Evolutionary conservation across 2,329 filamentous ascomycete species (phyloP), one percentile per base, ranked within the genome.

Genomic region (Ustilaginoidea virens): DNA sequence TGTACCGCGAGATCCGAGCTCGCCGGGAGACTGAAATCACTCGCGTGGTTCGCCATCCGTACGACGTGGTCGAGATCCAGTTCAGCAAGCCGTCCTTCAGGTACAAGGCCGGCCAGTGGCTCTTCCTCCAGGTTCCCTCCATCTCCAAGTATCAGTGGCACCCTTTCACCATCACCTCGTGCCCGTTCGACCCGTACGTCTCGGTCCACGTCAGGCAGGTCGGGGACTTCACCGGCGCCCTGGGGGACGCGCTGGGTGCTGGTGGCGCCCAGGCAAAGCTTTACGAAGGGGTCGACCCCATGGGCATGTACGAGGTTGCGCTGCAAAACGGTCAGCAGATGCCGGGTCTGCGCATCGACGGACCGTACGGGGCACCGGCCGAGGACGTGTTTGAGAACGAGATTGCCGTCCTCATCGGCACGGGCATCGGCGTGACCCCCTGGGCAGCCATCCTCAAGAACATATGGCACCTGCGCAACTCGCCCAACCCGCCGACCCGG

Each of bases 51-150:
- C 79, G 83, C 39, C 90, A 98, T 60, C 90, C 90, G 5, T 96
- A 94, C 49, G 85, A 94, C 48, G 87, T 86, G 29, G 83, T 96
- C 47, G 90, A 98, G 58, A 86, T 98, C 37, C 90, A 98, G 52
- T 96, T 98, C 60, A 70, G 69, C 52, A 98, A 98, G 61, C 82
- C 87, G 5, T 90, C 80, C 33, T 92, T 98, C 78, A 82, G 75
- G 48, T 98, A 98, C 72, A 96, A 93, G 68, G 80, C 90, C 10
- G 90, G 90, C 18, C 90, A 98, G 58, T 98, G 87, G 86, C 73
- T 96, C 21, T 96, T 96, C 63, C 66, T 98, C 34, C 87, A 96
- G 52, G 76, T 92, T 15, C 90, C 90, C 0, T 77, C 80, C 5
- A 73, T 98, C 30, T 93, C 83, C 39, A 71, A 66, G 43, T 76